Conservation (phyloP, 192 early-diverging fungal genomes). For the Coemansia sp. region DNA sequence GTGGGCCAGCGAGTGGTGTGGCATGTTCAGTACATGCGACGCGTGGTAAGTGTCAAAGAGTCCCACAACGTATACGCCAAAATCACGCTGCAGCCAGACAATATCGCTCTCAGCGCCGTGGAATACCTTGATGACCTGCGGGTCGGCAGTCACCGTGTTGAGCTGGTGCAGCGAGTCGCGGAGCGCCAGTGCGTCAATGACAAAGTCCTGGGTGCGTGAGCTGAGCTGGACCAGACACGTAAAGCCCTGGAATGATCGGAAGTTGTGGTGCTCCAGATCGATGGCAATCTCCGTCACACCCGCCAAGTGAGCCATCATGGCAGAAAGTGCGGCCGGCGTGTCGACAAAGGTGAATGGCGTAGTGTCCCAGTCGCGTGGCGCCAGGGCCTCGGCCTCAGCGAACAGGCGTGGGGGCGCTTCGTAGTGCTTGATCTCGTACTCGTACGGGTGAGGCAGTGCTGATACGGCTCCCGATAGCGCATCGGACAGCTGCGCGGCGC, state of each 20-base stretch:
- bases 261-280: conserved; percentile 96
- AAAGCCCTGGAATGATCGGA: conserved; percentile 95
- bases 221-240: conserved; percentile 93
- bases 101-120: conserved; percentile 98
- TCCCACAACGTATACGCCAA: conserved; percentile 95
- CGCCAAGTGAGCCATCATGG: conserved; percentile 68
- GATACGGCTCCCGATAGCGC: neutral
- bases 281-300: conserved; percentile 79
- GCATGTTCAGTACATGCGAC: conserved; percentile 81
- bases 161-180: conserved; percentile 70
- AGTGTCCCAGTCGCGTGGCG: conserved; percentile 64
- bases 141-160: conserved; percentile 89
- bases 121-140: conserved; percentile 85
- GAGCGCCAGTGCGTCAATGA: conserved; percentile 87
- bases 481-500: conserved; percentile 2
- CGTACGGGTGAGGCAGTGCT: conserved; percentile 82
- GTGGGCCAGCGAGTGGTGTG: conserved; percentile 79
- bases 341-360: conserved; percentile 87
- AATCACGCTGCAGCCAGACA: conserved; percentile 96
- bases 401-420: conserved; percentile 78
- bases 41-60: conserved; percentile 98
- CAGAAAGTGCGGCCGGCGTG: conserved; percentile 64
- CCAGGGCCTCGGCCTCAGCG: conserved; percentile 49
- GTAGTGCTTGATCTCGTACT: conserved; percentile 83
- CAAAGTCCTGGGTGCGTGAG: conserved; percentile 84